phyloP scores from a whole-genome alignment of 2,329 filamentous ascomycete genomes.

The Fusarium guadeloupense region DNA sequence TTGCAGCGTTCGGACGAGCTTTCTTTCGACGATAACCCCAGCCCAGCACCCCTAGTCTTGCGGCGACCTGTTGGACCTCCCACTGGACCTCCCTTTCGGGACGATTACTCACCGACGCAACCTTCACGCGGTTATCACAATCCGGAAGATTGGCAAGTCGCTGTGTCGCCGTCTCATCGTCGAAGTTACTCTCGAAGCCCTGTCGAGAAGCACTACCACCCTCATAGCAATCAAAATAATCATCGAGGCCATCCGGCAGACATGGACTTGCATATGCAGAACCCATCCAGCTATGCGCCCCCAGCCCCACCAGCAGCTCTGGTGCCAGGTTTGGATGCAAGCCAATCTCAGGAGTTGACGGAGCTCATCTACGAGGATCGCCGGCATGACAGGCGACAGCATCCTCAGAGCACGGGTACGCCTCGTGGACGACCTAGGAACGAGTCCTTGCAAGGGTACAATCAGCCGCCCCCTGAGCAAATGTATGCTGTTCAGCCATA shows the following conservation, averaged over 20 bases:
- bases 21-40: conserved; percentile 52
- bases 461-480: conserved; percentile 38
- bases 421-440: conserved; percentile 52
- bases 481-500: conserved; percentile 54
- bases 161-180: conserved; percentile 46
- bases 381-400: conserved; percentile 57
- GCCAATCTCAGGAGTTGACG: conserved; percentile 64
- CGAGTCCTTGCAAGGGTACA: conserved; percentile 41
- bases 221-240: conserved; percentile 45
- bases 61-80: conserved; percentile 47
- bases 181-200: conserved; percentile 50
- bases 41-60: conserved; percentile 58
- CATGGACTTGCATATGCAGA: conserved; percentile 47
- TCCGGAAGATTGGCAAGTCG: conserved; percentile 38
- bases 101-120: conserved; percentile 40
- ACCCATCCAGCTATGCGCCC: conserved; percentile 51
- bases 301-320: conserved; percentile 65
- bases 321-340: conserved; percentile 68
- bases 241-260: conserved; percentile 49
- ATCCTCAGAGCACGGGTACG: conserved; percentile 51
- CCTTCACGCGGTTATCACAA: conserved; percentile 34
- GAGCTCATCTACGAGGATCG: conserved; percentile 67
- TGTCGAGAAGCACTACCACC: conserved; percentile 43
- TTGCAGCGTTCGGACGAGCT: conserved; percentile 49
- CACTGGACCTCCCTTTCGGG: conserved; percentile 30